Evolutionary conservation across 306 rosid genomes (phyloP), one percentile per base, ranked within the genome.

Genomic region (Datisca glomerata): DNA sequence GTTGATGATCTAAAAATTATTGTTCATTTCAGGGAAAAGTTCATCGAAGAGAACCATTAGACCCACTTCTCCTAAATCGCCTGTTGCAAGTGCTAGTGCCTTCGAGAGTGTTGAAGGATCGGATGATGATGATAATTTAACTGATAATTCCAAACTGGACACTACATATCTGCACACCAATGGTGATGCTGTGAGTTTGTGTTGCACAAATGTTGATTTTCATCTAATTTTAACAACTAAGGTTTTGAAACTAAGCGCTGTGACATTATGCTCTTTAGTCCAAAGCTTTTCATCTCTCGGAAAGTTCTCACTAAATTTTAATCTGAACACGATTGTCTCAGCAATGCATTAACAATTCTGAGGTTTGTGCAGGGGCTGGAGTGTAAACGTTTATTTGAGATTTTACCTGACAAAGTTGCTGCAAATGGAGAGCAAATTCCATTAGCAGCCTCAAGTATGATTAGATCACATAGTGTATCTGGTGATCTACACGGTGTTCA

Each of bases 401-500:
- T 60, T 63, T 53, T 82, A 57, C 80, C 94, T 6, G 73, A 78
- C 53, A 79, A 72, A 43, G 75, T 59, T 41, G 69, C 62, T 53
- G 59, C 78, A 35, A 78, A 63, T 28, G 94, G 76, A 61, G 99
- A 80, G 59, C 80, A 68, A 64, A 53, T 78, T 21, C 51, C 86
- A 36, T 60, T 80, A 19, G 41, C 80, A 49, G 53, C 92, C 60
- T 53, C 99, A 51, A 80, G 78, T 68, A 80, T 91, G 96, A 85
- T 75, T 61, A 78, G 80, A 49, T 91, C 99, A 45, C 94, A 80
- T 65, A 80, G 96, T 64, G 68, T 84, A 55, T 80, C 99, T 38
- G 99, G 96, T 55, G 99, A 91, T 28, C 77, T 91, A 53, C 94
- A 91, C 47, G 96, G 99, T 10, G 92, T 80, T 53, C 99, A 80